Evolutionary conservation across 805 yeast species (phyloP).

Genomic region (Ogataea allantospora): DNA sequence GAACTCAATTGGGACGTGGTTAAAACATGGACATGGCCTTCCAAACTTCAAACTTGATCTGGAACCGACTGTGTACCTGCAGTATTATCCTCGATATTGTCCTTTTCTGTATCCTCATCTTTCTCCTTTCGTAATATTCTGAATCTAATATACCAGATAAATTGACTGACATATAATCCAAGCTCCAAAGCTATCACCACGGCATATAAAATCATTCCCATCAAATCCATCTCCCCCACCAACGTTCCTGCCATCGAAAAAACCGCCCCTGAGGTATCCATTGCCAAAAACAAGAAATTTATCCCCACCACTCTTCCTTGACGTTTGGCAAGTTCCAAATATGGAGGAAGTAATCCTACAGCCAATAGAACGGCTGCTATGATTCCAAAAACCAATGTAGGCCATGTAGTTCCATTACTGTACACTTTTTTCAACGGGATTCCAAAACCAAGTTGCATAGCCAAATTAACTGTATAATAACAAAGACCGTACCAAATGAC

Average conservation of each 20-base stretch:
- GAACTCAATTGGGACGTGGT: conserved; percentile 33
- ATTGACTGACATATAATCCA: conserved; percentile 73
- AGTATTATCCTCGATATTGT: conserved; percentile 2
- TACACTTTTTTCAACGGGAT: conserved; percentile 59
- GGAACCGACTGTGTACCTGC: background rate
- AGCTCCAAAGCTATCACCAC: conserved; percentile 72
- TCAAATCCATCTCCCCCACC: conserved; percentile 64
- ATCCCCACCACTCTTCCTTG: conserved; percentile 63
- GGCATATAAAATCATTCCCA: conserved; percentile 77
- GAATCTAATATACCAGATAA: conserved; percentile 62
- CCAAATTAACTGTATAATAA: conserved; percentile 49
- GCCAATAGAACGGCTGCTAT: conserved; percentile 50
- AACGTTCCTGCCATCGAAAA: conserved; percentile 62
- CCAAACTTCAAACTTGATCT: conserved; percentile 3
- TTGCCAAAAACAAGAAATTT: conserved; percentile 69
- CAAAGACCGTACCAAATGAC: conserved; percentile 36
- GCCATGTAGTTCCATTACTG: conserved; percentile 43
- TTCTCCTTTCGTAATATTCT: conserved; percentile 21
- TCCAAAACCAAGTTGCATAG: conserved; percentile 67
- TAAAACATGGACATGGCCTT: conserved; percentile 34
- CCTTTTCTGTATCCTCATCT: conserved; percentile 7
- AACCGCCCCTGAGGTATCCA: conserved; percentile 81
- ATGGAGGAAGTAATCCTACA: conserved; percentile 53
- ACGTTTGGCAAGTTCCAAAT: conserved; percentile 51
- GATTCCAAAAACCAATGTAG: conserved; percentile 46